phyloP scores from a whole-genome alignment of 2,329 filamentous ascomycete species.

The Clonostachys solani region DNA sequence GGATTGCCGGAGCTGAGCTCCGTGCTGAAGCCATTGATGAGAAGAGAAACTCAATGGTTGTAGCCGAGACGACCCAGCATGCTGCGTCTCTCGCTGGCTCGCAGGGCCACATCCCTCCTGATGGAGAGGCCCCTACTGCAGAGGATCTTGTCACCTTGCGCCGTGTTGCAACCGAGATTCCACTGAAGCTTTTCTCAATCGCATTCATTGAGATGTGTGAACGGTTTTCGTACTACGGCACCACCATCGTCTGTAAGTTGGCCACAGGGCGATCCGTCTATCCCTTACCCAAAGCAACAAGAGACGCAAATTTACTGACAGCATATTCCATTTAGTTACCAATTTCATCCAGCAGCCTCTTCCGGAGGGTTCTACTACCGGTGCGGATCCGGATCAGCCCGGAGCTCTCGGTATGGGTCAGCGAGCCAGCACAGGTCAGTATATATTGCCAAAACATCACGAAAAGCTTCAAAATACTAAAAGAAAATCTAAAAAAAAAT shows the following conservation, averaged over 20 bases:
- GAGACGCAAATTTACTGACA: too few relatives aligned
- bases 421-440: slow-evolving; percentile 36
- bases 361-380: slow-evolving; percentile 49
- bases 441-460: not conserved
- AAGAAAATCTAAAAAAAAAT: too few relatives aligned
- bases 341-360: slow-evolving; percentile 61
- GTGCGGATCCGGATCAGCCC: slow-evolving; percentile 37
- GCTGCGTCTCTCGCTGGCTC: slow-evolving; percentile 1
- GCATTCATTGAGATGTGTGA: slow-evolving; percentile 68
- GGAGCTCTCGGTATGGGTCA: slow-evolving; percentile 56
- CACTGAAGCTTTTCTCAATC: slow-evolving; percentile 56
- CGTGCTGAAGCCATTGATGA: slow-evolving; percentile 19
- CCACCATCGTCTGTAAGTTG: slow-evolving; percentile 57
- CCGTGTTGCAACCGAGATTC: slow-evolving; percentile 53
- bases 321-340: slow-evolving; percentile 26
- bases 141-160: slow-evolving; percentile 44
- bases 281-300: not conserved
- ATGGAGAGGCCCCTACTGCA: slow-evolving; percentile 8
- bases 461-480: not conserved
- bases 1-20: slow-evolving; percentile 19
- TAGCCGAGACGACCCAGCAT: slow-evolving; percentile 5
- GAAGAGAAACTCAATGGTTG: slow-evolving; percentile 16
- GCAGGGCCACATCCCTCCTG: not conserved
- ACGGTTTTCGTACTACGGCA: slow-evolving; percentile 70
- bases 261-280: not conserved